These are phyloP conservation scores for Colletotrichum camelliae DNA, from an alignment of 2,329 filamentous ascomycete species.

Conservation along the genomic window DNA sequence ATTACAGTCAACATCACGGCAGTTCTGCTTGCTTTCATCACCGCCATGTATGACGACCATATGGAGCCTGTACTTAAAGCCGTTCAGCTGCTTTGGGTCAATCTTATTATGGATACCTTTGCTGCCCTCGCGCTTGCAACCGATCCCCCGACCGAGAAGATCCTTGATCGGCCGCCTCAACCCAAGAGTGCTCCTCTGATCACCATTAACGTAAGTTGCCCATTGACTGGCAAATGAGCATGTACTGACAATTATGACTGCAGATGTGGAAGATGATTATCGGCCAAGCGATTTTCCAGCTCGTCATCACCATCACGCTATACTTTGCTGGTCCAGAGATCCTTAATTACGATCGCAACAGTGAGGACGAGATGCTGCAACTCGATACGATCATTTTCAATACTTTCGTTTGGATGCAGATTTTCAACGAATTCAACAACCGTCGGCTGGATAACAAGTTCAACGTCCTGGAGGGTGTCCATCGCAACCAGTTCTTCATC, in stretches of 20 bases:
- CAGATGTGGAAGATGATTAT: constrained; percentile 71
- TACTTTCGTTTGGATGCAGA: constrained; percentile 75
- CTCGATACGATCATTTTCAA: constrained; percentile 71
- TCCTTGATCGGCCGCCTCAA: constrained; percentile 59
- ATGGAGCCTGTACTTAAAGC: constrained; percentile 67
- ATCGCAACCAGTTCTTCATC: constrained; percentile 63
- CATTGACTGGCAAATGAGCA: constrained; percentile 28
- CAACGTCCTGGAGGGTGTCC: constrained; percentile 65
- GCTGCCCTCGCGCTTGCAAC: constrained; percentile 70
- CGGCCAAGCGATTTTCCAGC: constrained; percentile 66
- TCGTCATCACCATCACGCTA: constrained; percentile 60
- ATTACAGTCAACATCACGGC: constrained; percentile 76
- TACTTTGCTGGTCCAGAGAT: constrained; percentile 66
- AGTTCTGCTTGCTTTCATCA: constrained; percentile 68
- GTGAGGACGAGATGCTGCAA: constrained; percentile 45
- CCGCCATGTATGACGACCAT: constrained; percentile 61
- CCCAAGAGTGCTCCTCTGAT: constrained; percentile 75
- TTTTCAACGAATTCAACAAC: constrained; percentile 74
- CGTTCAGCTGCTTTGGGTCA: constrained; percentile 72
- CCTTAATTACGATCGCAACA: constrained; percentile 50
- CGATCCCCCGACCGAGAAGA: constrained; percentile 62
- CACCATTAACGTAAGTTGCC: constrained; percentile 52
- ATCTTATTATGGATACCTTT: constrained; percentile 74
- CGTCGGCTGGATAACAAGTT: constrained; percentile 67
- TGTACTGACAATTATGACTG: not conserved